A percentile compares a stretch with the other conserved stretches of the same genome.
These are phyloP conservation scores for Penicillium simplicissimum DNA, from an alignment of 495 filamentous ascomycete genomes.

Conservation along the genomic window DNA sequence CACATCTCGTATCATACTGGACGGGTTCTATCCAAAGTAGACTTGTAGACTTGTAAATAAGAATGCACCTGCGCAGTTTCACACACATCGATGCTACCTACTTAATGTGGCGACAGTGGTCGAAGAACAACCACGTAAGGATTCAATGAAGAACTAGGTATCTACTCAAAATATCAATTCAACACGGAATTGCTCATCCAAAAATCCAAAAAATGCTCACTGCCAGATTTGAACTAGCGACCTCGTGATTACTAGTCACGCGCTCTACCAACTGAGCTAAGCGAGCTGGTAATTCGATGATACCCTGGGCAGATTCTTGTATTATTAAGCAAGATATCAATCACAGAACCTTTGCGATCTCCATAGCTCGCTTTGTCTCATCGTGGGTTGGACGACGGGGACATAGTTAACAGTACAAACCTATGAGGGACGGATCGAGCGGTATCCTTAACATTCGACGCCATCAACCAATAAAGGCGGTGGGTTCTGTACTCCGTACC, in stretches of 20 bases:
- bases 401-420: too few species aligned
- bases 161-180: background rate
- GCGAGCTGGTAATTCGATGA: background rate
- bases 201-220: background rate
- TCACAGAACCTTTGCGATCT: too few species aligned
- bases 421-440: too few species aligned
- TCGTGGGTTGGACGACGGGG: too few species aligned
- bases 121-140: too few species aligned
- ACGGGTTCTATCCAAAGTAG: background rate
- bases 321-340: too few species aligned
- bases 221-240: slow-evolving; percentile 9
- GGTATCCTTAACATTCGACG: too few species aligned
- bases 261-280: slow-evolving; percentile 8
- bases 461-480: too few species aligned
- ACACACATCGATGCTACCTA: background rate
- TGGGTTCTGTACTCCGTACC: too few species aligned
- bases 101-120: background rate
- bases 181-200: background rate
- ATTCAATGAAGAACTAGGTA: background rate
- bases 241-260: slow-evolving; percentile 9
- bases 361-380: background rate
- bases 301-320: background rate
- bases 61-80: too few species aligned
- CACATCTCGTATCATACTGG: background rate
- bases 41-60: background rate